Percentiles rank a stretch among this genome's conserved stretches.
These are phyloP conservation scores for Magnolia officinalis DNA, from an alignment of 164 flowering plant species.

Conservation along the genomic window DNA sequence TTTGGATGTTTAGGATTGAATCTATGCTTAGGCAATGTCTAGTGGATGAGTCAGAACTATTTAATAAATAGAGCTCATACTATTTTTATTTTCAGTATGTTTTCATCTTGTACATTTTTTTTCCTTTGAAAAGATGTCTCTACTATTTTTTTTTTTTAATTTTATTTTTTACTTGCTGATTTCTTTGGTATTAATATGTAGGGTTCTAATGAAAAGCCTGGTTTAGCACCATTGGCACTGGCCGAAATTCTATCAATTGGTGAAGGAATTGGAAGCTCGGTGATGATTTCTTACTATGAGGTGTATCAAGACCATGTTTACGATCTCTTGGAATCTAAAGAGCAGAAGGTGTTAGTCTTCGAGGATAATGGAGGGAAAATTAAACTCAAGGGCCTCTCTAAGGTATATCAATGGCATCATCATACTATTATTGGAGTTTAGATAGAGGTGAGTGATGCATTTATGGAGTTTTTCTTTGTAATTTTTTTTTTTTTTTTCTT, in stretches of 20 bases:
- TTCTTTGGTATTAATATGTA: constrained; percentile 9
- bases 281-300: constrained; percentile 56
- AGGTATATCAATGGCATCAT: constrained; percentile 29
- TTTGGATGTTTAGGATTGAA: too few species aligned
- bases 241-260: constrained; percentile 44
- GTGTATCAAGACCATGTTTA: constrained; percentile 45
- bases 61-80: too few species aligned
- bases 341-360: constrained; percentile 34
- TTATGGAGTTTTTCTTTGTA: not conserved
- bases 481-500: too few species aligned
- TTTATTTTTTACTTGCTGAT: not conserved
- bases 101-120: not conserved
- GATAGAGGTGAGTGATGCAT: not conserved
- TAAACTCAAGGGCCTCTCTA: constrained; percentile 65
- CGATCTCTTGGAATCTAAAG: constrained; percentile 50
- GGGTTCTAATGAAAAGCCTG: constrained; percentile 57
- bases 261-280: constrained; percentile 25
- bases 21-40: too few species aligned
- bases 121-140: not conserved
- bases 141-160: not conserved
- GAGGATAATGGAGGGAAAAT: constrained; percentile 53
- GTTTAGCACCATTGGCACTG: constrained; percentile 56
- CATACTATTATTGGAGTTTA: not conserved
- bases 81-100: too few species aligned
- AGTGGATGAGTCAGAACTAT: too few species aligned